Evolutionary conservation across 495 filamentous ascomycete genomes (phyloP), one percentile per base, ranked within the genome.

Genomic region (Hypoxylon cercidicola): DNA sequence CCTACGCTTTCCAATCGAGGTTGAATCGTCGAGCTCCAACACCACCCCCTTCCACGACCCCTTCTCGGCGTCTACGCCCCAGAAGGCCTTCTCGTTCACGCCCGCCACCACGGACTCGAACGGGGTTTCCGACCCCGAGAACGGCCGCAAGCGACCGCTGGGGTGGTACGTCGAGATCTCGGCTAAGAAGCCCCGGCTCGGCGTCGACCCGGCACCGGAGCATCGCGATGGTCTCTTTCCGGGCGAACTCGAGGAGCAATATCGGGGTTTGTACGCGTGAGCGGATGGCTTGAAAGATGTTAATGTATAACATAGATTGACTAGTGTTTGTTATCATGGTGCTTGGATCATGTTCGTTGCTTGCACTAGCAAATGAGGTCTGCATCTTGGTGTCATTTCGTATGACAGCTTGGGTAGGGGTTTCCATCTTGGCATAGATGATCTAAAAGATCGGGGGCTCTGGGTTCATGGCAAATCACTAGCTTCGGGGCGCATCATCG

Each of bases 81-180:
- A 8, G 11, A 45, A 45, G 12, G 45, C n/a, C 1, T 10, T 13
- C 18, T 50, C 48, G 15, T 12, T 23, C 2, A 68, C 64, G 7
- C 64, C 64, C 7, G 44, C 60, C 9, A 68, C 64, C 25, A 68
- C 43, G 43, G 64, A 54, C 19, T 61, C 57, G 13, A 46, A n/a
- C 15, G 58, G 35, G 2, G 18, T 48, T 1, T 67, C 64, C 12
- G 64, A 67, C n/a, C 19, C 16, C 12, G 64, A 62, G n/a, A 51
- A 21, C 10, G 10, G 41, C 16, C 59, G 43, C 7, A 68, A 68
- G 43, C 57, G 64, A 25, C 43, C 43, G 7, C 2, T 43, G 35
- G 41, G 18, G 6, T 16, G 55, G 1, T 46, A 47, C 11, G 53
- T 62, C 13, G 58, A 58, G 47, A 49, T 53, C 13, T 7, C 37